Conservation (phyloP, 192 early-diverging fungal species). For the Podila verticillata region DNA sequence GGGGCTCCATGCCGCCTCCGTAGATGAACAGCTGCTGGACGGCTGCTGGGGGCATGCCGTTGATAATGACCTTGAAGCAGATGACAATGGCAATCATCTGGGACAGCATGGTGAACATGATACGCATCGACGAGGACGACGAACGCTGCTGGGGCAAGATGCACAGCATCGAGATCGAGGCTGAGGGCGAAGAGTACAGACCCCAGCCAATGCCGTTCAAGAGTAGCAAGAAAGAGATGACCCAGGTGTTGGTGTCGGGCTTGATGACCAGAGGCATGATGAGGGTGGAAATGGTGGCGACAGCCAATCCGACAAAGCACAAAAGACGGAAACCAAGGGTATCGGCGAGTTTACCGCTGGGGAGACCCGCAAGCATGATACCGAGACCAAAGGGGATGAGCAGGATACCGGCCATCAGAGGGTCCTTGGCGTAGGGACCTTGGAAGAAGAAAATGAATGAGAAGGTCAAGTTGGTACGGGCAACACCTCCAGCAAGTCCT, state of each 20-base stretch:
- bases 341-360: constrained; percentile 37
- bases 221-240: constrained; percentile 36
- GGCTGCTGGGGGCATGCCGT: constrained; percentile 41
- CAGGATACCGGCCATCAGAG: constrained; percentile 45
- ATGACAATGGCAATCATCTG: constrained; percentile 53
- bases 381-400: constrained; percentile 46
- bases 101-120: constrained; percentile 50
- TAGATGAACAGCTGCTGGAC: constrained; percentile 44
- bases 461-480: constrained; percentile 50
- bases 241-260: constrained; percentile 47
- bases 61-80: constrained; percentile 47
- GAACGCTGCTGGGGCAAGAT: constrained; percentile 47
- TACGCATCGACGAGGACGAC: constrained; percentile 44
- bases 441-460: constrained; percentile 49
- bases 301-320: constrained; percentile 32
- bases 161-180: constrained; percentile 48
- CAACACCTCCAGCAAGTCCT: constrained; percentile 44
- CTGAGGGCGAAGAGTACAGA: constrained; percentile 43
- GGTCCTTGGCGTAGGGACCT: constrained; percentile 45
- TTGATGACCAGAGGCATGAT: constrained; percentile 46
- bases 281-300: constrained; percentile 31
- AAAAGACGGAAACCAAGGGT: constrained; percentile 39
- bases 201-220: constrained; percentile 47
- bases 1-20: constrained; percentile 36
- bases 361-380: constrained; percentile 49